Conservation (phyloP, 176 grass and related monocot genomes). For the Oryza meridionalis region DNA sequence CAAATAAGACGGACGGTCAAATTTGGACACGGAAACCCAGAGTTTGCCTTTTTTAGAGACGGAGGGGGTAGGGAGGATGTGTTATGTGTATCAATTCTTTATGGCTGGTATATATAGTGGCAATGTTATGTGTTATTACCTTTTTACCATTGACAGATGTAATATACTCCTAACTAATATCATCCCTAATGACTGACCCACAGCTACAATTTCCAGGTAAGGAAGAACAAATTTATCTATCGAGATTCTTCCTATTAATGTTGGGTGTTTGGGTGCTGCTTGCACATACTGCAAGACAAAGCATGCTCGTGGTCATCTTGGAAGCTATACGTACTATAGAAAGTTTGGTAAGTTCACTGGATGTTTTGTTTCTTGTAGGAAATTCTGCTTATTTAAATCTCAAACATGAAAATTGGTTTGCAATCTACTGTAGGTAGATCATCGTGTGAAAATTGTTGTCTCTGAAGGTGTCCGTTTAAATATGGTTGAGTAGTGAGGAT, state of each 20-base stretch:
- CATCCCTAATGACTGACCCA: slow-evolving; percentile 18
- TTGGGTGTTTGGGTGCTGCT: slow-evolving; percentile 91
- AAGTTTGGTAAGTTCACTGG: slow-evolving; percentile 71
- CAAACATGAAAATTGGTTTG: slow-evolving; percentile 25
- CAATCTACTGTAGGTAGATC: slow-evolving; percentile 65
- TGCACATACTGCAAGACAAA: slow-evolving; percentile 99
- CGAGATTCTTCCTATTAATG: slow-evolving; percentile 99
- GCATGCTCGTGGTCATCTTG: slow-evolving; percentile 95
- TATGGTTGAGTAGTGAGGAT: slow-evolving; percentile 98
- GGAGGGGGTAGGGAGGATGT: too few relatives aligned
- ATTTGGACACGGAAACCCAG: too few relatives aligned
- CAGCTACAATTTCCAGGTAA: slow-evolving; percentile 58
- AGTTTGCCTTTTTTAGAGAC: too few relatives aligned
- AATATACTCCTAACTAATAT: not conserved
- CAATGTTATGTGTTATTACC: not conserved
- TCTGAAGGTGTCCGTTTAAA: slow-evolving; percentile 91
- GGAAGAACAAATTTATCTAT: slow-evolving; percentile 98
- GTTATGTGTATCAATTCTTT: slow-evolving; percentile 8
- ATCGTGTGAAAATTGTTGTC: slow-evolving; percentile 82
- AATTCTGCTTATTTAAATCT: slow-evolving; percentile 21
- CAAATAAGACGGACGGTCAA: too few relatives aligned
- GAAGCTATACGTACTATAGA: slow-evolving; percentile 89
- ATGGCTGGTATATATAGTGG: not conserved
- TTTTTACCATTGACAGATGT: not conserved
- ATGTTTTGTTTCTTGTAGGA: not conserved